A percentile compares a stretch with the other conserved stretches of the same genome.
phyloP scores from a whole-genome alignment of 2,329 filamentous ascomycete genomes.

The Epichloe amarillans region DNA sequence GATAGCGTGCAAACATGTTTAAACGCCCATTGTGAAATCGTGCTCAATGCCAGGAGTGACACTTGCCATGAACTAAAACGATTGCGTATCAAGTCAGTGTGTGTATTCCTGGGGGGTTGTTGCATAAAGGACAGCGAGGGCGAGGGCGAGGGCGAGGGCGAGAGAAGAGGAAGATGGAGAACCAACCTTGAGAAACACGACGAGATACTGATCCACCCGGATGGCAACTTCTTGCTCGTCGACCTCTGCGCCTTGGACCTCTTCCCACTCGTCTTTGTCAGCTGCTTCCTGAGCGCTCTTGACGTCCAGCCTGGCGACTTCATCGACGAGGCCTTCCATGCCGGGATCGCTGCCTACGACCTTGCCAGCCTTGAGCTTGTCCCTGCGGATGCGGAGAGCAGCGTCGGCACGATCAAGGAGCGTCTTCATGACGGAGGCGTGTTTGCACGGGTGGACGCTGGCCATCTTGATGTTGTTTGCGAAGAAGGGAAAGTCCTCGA shows the following conservation, averaged over 20 bases:
- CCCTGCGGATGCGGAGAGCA: conserved; percentile 74
- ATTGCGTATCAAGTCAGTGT: neutral
- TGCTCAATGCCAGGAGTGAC: conserved; percentile 96
- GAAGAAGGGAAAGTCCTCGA: conserved; percentile 95
- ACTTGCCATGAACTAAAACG: conserved; percentile 56
- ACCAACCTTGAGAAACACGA: conserved; percentile 69
- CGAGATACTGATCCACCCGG: conserved; percentile 76
- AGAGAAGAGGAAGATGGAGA: neutral
- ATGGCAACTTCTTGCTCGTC: conserved; percentile 67
- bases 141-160: too few species aligned
- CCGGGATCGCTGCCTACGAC: conserved; percentile 35
- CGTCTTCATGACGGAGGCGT: conserved; percentile 96
- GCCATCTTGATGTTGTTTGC: conserved; percentile 89
- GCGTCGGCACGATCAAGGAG: conserved; percentile 90
- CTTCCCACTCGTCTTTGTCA: conserved; percentile 51
- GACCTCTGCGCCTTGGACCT: conserved; percentile 44
- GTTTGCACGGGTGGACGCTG: conserved; percentile 91
- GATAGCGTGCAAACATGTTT: conserved; percentile 14
- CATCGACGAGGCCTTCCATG: conserved; percentile 77
- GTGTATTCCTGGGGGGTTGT: too few species aligned
- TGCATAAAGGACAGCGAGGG: too few species aligned
- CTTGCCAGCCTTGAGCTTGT: conserved; percentile 59
- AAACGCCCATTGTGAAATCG: conserved; percentile 94
- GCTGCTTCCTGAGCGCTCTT: conserved; percentile 37
- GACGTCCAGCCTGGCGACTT: conserved; percentile 53